Base-by-base conservation (phyloP, 2,329 filamentous ascomycete genomes). In the Magnaporthales sp. region DNA sequence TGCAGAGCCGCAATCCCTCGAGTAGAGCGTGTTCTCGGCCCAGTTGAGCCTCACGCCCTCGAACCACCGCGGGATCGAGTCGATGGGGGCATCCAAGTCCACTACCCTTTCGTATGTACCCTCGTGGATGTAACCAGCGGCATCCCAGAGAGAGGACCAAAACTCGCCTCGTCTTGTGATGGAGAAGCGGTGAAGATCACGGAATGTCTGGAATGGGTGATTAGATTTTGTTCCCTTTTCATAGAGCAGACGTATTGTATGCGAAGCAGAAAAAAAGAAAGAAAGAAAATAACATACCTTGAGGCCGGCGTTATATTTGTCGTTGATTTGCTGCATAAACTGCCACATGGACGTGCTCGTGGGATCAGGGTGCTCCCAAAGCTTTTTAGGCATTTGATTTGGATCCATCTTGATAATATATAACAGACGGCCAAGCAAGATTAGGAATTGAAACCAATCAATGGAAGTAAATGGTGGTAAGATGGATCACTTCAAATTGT, bases 21-120 rank as follows among this genome's bases (percentile, higher is more conserved):
- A 83, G 78, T 86, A 93, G 29, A 96, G 85, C 29, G 92, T 77
- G 73, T 95, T 96, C 78, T 96, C 91, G 5, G 91, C 89, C 74
- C 89, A 94, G 73, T 93, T 96, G 71, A 95, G 76, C 5, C 80
- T 78, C 1, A 93, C 82, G 31, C 92, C 92, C 1, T 86, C 79
- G 75, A 95, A 96, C 92, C 92, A 96, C 56, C 81, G 78, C 0
- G 92, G 92, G 5, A 94, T 82, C 19, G 81, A 80, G 68, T 92
- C 88, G 75, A 96, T 91, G 1, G 88, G 86, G 1, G 84, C 81
- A 0, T 79, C 80, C 71, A 91, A 88, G 73, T 96, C 91, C 3
- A 95, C 88, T 1, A 90, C 86, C 10, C 73, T 76, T 4, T 54
- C 32, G 72, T 85, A 87, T 4, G 75, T 77, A 31, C 91, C 91